phyloP scores from a whole-genome alignment of 768 basidiomycete species.

The Leccinum subgranulosum region DNA sequence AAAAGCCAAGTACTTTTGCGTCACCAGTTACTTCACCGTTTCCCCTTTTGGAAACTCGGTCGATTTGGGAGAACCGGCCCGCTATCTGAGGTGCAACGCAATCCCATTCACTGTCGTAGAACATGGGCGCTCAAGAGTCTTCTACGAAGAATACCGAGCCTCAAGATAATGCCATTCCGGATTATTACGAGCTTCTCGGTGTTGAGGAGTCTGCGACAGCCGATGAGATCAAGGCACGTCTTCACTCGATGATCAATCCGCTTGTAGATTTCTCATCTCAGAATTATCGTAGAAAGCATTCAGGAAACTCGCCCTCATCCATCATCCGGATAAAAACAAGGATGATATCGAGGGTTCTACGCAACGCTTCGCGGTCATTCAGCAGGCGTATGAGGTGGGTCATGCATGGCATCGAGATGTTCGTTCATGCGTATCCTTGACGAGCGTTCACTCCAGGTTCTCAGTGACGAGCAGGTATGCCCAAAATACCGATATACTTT shows the following conservation, averaged over 20 bases:
- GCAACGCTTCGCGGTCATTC: conserved; percentile 78
- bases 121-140: conserved; percentile 73
- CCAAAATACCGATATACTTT: neutral
- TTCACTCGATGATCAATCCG: neutral
- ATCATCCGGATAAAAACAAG: conserved; percentile 88
- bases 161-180: conserved; percentile 34
- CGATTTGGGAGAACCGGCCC: neutral
- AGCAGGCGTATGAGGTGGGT: conserved; percentile 92
- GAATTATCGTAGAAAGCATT: conserved; percentile 62
- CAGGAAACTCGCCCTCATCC: conserved; percentile 76
- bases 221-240: conserved; percentile 82
- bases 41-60: conserved; percentile 15
- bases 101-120: neutral
- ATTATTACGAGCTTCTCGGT: conserved; percentile 83
- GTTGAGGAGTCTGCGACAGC: conserved; percentile 78
- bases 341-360: conserved; percentile 84
- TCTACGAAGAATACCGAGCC: conserved; percentile 35
- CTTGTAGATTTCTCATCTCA: conserved; percentile 2
- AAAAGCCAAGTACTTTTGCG: neutral
- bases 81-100: neutral
- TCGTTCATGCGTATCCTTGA: neutral
- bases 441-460: conserved; percentile 64
- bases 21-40: neutral
- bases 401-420: neutral
- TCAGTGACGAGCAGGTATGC: conserved; percentile 91